Base-by-base conservation (phyloP, 2,329 filamentous ascomycete species). In the Fusarium metavorans region DNA sequence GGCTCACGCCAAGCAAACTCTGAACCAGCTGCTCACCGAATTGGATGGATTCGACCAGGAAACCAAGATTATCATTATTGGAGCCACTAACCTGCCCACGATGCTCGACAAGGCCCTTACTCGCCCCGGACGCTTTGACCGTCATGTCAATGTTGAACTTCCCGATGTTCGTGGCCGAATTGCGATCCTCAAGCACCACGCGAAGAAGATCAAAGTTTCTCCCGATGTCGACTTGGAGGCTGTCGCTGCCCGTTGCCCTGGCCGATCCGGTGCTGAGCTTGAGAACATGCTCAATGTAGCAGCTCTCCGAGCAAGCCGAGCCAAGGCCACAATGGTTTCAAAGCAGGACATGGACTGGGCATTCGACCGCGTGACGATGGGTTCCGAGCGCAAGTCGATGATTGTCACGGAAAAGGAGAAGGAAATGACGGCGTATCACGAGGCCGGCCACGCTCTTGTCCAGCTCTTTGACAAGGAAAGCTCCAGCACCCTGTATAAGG, bases 251-350 rank as follows among this genome's bases (percentile, higher is more conserved):
- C 94, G 94, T 71, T 98, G 95, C 16, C 92, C 95, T 64, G 97
- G 97, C 13, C 95, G 97, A 79, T 98, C 96, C 58, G 97, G 97
- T 76, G 97, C 97, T 23, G 97, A 99, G 78, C 88, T 99, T 14
- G 97, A 98, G 85, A 99, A 98, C 81, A 91, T 99, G 77, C 93
- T 98, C 80, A 99, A 99, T 84, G 94, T 98, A 81, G 97, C 97
- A 35, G 97, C 97, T 25, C 93, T 99, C 50, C 94, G 93, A 79
- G 97, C 97, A n/a, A 97, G 95, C 79, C 95, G 97, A 82, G 89
- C 94, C 76, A 97, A 95, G 84, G 90, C 93, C 43, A 87, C 87
- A 68, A 89, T 92, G 54, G 94, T 99, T 63, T 89, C 90, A 14
- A 93, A 95, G 83, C 84, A 89, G 37, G 95, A 98, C 80, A 92